phyloP scores from a whole-genome alignment of 179 eudicot species.

The Spinacia oleracea region DNA sequence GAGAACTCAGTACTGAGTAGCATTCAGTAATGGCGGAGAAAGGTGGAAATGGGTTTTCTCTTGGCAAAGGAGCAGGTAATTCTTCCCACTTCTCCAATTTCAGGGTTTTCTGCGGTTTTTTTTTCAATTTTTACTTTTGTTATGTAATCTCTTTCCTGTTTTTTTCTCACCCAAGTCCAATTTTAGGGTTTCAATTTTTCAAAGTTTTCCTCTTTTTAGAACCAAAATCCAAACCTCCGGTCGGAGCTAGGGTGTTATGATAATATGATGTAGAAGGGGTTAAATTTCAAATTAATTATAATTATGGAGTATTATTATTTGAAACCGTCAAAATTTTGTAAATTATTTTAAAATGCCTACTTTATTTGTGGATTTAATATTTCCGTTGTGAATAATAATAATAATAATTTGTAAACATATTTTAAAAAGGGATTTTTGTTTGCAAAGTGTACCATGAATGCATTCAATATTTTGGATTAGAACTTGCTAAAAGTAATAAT shows the following conservation, averaged over 20 bases:
- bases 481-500: not conserved
- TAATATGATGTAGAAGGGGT: too few species aligned
- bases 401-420: not conserved
- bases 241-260: too few species aligned
- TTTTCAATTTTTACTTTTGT: too few species aligned
- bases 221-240: too few species aligned
- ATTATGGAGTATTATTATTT: too few species aligned
- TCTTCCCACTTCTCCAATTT: slow-evolving; percentile 4
- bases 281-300: too few species aligned
- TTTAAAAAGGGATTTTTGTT: not conserved
- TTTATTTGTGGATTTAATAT: not conserved
- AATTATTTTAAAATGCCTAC: not conserved
- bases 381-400: too few species aligned
- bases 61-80: slow-evolving; percentile 29
- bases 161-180: not conserved
- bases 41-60: slow-evolving; percentile 45
- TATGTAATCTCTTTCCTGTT: too few species aligned
- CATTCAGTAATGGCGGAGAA: slow-evolving; percentile 31
- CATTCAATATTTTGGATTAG: too few species aligned
- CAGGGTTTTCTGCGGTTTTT: not conserved
- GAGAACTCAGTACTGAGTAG: not conserved
- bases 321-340: too few species aligned
- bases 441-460: not conserved
- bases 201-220: not conserved
- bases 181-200: not conserved